Conservation (phyloP, 2,329 filamentous ascomycete species). For the Davidsoniella eucalypti region DNA sequence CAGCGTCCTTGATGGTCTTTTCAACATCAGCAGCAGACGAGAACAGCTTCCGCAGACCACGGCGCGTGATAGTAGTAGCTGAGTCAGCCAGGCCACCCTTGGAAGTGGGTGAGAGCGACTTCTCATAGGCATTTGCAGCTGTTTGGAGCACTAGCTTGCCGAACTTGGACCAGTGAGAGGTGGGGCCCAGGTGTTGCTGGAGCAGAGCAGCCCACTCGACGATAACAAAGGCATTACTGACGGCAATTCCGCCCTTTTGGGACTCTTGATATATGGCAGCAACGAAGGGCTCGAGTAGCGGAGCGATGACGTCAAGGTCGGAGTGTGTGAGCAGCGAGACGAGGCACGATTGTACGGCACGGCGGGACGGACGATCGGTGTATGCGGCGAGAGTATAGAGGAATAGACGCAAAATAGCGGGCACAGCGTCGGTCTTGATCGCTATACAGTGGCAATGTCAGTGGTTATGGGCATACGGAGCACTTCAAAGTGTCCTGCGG, state of each 20-base stretch:
- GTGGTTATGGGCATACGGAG: background rate
- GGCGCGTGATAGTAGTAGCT: slow-evolving; percentile 60
- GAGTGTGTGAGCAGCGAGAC: slow-evolving; percentile 44
- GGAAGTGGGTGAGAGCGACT: slow-evolving; percentile 50
- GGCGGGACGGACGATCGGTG: slow-evolving; percentile 66
- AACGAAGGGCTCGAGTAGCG: slow-evolving; percentile 47
- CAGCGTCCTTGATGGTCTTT: slow-evolving; percentile 43
- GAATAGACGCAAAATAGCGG: slow-evolving; percentile 50
- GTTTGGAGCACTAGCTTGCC: slow-evolving; percentile 49
- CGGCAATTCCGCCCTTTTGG: slow-evolving; percentile 59
- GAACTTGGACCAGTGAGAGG: slow-evolving; percentile 46
- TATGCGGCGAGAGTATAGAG: slow-evolving; percentile 83
- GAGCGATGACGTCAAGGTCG: slow-evolving; percentile 31
- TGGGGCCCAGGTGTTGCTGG: slow-evolving; percentile 51
- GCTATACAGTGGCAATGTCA: slow-evolving; percentile 20
- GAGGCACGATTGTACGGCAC: slow-evolving; percentile 70
- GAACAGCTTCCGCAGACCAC: slow-evolving; percentile 62
- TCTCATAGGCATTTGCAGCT: slow-evolving; percentile 60
- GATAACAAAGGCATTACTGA: slow-evolving; percentile 70
- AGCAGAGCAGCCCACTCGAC: slow-evolving; percentile 78
- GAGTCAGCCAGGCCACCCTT: slow-evolving; percentile 53
- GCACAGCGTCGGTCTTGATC: slow-evolving; percentile 31
- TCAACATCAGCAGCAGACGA: slow-evolving; percentile 38
- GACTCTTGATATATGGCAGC: slow-evolving; percentile 54
- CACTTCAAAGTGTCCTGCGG: background rate